These are phyloP conservation scores for Klebsormidium nitens DNA, from an alignment of 139 green algal species.

Conservation along the genomic window DNA sequence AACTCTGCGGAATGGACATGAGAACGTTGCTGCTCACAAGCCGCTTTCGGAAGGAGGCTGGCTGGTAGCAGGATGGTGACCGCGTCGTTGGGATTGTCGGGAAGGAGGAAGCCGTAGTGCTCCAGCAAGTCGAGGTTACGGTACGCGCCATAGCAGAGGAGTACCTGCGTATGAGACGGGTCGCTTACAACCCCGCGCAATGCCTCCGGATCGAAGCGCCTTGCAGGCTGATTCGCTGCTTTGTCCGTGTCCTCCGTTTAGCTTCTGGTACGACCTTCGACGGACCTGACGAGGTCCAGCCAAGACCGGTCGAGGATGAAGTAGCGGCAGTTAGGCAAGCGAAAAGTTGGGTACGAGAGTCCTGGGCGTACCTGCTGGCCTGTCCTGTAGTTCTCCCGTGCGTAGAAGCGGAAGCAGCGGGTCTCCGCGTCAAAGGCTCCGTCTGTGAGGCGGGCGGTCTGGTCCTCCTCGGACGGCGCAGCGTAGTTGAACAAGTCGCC, in stretches of 20 bases:
- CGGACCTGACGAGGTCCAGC: too few relatives aligned
- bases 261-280: too few relatives aligned
- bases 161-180: slow-evolving; percentile 60
- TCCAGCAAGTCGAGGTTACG: slow-evolving; percentile 81
- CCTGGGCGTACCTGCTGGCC: slow-evolving; percentile 35
- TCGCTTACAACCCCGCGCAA: too few relatives aligned
- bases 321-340: not conserved
- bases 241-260: too few relatives aligned
- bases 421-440: slow-evolving; percentile 13
- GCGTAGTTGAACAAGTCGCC: slow-evolving; percentile 85
- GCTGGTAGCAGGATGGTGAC: slow-evolving; percentile 5
- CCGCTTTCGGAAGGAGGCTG: not conserved
- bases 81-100: slow-evolving; percentile 31
- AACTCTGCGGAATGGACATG: not conserved
- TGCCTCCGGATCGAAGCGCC: slow-evolving; percentile 40
- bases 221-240: too few relatives aligned
- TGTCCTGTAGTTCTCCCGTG: slow-evolving; percentile 10
- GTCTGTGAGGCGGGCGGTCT: slow-evolving; percentile 19
- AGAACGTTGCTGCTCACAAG: not conserved
- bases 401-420: slow-evolving; percentile 19
- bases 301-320: too few relatives aligned
- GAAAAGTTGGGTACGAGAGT: not conserved
- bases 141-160: slow-evolving; percentile 81
- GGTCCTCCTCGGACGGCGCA: slow-evolving; percentile 40
- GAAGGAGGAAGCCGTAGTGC: slow-evolving; percentile 79